These are phyloP conservation scores for Xylaria multiplex DNA, from an alignment of 2,329 filamentous ascomycete genomes.

Conservation along the genomic window DNA sequence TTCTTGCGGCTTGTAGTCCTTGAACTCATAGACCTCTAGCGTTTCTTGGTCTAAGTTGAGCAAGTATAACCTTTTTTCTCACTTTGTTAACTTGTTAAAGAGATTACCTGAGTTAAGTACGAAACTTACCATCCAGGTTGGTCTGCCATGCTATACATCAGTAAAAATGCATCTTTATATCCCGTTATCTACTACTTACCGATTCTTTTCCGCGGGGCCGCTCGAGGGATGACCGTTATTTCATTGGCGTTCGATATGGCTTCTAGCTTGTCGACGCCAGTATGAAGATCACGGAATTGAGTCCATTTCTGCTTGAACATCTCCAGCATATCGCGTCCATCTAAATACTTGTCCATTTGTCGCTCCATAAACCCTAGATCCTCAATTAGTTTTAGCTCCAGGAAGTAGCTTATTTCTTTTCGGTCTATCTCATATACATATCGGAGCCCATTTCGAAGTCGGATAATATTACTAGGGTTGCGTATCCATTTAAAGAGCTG, in stretches of 20 bases:
- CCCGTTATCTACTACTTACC: constrained; percentile 16
- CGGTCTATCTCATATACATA: constrained; percentile 31
- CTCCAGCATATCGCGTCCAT: constrained; percentile 15
- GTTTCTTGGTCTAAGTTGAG: constrained; percentile 31
- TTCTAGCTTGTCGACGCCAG: constrained; percentile 31
- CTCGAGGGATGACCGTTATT: constrained; percentile 31
- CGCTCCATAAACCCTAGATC: constrained; percentile 9
- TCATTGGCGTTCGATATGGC: constrained; percentile 28
- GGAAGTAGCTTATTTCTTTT: constrained; percentile 26
- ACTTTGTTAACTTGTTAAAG: background rate
- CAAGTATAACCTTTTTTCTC: constrained; percentile 34
- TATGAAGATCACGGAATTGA: constrained; percentile 15
- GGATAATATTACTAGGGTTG: constrained; percentile 27
- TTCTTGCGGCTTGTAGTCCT: constrained; percentile 1
- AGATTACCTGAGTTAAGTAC: background rate
- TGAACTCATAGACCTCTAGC: constrained; percentile 36
- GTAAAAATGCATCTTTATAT: background rate
- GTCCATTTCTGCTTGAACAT: constrained; percentile 1
- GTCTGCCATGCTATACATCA: constrained; percentile 25
- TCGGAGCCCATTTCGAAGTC: constrained; percentile 31
- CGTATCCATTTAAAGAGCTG: constrained; percentile 37
- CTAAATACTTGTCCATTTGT: constrained; percentile 10
- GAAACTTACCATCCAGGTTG: constrained; percentile 31
- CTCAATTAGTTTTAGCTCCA: constrained; percentile 22
- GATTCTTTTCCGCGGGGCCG: constrained; percentile 20